A percentile compares a stretch with the other conserved stretches of the same genome.
These are phyloP conservation scores for Wallacemonas collosoma DNA, from an alignment of 208 protist species.

Conservation along the genomic window DNA sequence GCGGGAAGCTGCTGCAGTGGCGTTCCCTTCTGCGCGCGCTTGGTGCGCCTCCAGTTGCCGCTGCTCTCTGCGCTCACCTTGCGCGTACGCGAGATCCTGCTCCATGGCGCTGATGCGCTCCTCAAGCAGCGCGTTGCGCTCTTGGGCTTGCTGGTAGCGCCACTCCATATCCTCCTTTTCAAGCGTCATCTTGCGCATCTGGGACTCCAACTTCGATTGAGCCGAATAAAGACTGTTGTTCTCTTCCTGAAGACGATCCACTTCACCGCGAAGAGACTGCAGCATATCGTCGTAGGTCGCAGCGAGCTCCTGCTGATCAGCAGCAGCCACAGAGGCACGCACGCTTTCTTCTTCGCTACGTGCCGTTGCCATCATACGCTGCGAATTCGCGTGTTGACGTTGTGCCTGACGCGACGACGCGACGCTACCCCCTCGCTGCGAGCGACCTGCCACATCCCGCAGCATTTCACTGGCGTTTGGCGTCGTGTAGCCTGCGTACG, in stretches of 20 bases:
- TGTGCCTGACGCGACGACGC: too few relatives aligned
- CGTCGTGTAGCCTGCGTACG: constrained; percentile 1
- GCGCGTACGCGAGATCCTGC: constrained; percentile 29
- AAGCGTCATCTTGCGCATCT: constrained; percentile 44
- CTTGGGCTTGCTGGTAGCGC: constrained; percentile 53
- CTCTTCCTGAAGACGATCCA: constrained; percentile 45
- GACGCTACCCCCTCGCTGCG: not conserved
- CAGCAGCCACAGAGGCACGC: constrained; percentile 5
- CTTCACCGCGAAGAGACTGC: constrained; percentile 47
- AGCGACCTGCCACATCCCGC: not conserved
- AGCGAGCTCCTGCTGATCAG: constrained; percentile 18
- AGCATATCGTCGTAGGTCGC: constrained; percentile 46
- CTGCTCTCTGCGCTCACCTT: constrained; percentile 27
- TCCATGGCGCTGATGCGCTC: constrained; percentile 46
- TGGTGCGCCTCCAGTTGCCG: constrained; percentile 24
- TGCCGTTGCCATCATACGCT: too few relatives aligned
- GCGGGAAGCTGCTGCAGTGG: not conserved
- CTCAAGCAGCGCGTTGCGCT: constrained; percentile 47
- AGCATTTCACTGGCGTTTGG: constrained; percentile 2
- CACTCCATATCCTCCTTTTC: constrained; percentile 70
- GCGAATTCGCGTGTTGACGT: too few relatives aligned
- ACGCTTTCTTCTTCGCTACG: not conserved
- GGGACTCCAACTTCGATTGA: constrained; percentile 52
- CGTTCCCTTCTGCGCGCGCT: constrained; percentile 22
- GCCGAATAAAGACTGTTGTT: constrained; percentile 45